These are phyloP conservation scores for Puccinia hordei DNA, from an alignment of 1,284 basidiomycete species.

Conservation along the genomic window DNA sequence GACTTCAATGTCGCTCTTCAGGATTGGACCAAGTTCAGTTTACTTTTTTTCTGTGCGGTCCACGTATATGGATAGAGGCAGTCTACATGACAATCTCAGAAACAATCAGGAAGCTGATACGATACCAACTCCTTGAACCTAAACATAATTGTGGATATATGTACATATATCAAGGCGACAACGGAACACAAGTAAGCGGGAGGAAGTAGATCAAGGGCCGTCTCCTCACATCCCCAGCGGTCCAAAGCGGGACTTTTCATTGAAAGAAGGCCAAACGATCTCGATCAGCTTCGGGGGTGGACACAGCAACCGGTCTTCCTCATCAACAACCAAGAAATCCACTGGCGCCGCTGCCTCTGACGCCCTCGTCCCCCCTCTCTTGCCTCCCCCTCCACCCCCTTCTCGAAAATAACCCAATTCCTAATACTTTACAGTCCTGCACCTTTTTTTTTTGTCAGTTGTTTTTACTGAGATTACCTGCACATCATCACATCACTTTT, in stretches of 20 bases:
- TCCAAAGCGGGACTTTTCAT: constrained; percentile 88
- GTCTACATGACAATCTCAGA: neutral
- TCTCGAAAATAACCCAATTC: constrained; percentile 22
- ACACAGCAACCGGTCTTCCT: neutral
- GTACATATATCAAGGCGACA: constrained; percentile 20
- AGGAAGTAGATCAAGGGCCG: constrained; percentile 52
- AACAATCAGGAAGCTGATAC: constrained; percentile 42
- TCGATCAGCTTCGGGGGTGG: constrained; percentile 82
- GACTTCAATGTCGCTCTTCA: constrained; percentile 95
- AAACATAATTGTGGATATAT: neutral
- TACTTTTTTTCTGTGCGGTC: constrained; percentile 10
- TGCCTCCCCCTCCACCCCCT: constrained; percentile 44
- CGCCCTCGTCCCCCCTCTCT: constrained; percentile 19
- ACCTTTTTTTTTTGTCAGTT: neutral
- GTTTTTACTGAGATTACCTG: neutral
- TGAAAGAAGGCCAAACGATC: constrained; percentile 96
- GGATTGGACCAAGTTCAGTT: constrained; percentile 81
- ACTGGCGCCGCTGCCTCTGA: neutral
- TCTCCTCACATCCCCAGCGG: constrained; percentile 65
- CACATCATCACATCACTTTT: neutral
- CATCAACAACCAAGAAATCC: constrained; percentile 9
- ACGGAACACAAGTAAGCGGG: neutral
- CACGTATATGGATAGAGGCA: neutral
- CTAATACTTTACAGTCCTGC: neutral
- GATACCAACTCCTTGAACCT: constrained; percentile 51